A percentile compares a stretch with the other conserved stretches of the same genome.
These are phyloP conservation scores for Silene vulgaris DNA, from an alignment of 179 eudicot genomes.

Conservation along the genomic window DNA sequence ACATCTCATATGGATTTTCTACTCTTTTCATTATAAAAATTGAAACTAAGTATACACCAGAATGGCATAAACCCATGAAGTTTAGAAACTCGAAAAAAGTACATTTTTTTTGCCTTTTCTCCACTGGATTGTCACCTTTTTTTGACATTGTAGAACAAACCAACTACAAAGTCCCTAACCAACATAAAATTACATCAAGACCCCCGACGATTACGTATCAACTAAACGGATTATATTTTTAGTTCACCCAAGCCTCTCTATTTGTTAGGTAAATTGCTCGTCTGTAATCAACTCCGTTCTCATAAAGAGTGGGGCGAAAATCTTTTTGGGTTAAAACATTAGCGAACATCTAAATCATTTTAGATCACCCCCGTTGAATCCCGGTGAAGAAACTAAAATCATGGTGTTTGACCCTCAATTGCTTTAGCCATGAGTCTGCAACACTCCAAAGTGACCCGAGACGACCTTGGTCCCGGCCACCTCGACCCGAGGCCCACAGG, in stretches of 20 bases:
- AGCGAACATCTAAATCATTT: background rate
- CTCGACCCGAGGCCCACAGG: slow-evolving; percentile 48
- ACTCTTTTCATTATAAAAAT: slow-evolving; percentile 13
- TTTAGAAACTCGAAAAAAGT: background rate
- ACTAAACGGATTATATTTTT: no score
- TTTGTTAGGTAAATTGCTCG: background rate
- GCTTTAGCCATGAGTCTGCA: slow-evolving; percentile 98
- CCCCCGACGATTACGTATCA: background rate
- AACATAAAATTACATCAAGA: background rate
- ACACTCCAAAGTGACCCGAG: slow-evolving; percentile 64
- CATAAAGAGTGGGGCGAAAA: background rate
- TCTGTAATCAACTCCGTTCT: background rate
- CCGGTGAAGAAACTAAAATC: slow-evolving; percentile 83
- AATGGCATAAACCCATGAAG: slow-evolving; percentile 11
- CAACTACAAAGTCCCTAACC: slow-evolving; percentile 9
- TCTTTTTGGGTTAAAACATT: background rate
- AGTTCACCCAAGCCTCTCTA: background rate
- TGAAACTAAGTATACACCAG: slow-evolving; percentile 13
- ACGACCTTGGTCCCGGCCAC: slow-evolving; percentile 63
- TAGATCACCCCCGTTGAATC: slow-evolving; percentile 42
- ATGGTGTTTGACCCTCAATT: slow-evolving; percentile 80
- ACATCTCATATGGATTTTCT: slow-evolving; percentile 16
- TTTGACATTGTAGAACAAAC: background rate
- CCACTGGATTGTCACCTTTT: background rate
- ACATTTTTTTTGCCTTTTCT: slow-evolving; percentile 9